Evolutionary conservation across 805 yeast species (phyloP).

Genomic region (Cyberlindnera amylophila): DNA sequence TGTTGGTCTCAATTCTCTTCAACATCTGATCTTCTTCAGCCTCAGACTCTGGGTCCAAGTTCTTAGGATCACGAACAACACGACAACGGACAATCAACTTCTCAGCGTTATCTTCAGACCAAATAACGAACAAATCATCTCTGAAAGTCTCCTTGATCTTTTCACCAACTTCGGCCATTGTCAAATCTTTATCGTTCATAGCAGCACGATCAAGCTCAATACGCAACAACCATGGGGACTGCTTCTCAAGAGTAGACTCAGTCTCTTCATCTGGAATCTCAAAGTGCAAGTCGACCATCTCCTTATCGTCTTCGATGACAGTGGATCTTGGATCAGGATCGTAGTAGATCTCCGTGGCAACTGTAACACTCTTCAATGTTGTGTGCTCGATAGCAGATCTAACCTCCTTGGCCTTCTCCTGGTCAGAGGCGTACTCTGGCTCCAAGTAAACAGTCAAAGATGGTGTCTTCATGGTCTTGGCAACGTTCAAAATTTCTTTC

Average conservation of each 20-base stretch:
- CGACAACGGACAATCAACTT: constrained; percentile 96
- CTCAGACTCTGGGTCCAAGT: constrained; percentile 88
- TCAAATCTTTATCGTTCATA: constrained; percentile 95
- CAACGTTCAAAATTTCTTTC: constrained; percentile 96
- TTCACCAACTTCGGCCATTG: constrained; percentile 98
- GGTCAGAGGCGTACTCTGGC: constrained; percentile 76
- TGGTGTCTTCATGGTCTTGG: constrained; percentile 99
- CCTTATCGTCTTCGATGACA: constrained; percentile 94
- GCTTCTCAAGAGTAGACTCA: constrained; percentile 88
- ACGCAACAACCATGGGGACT: constrained; percentile 97
- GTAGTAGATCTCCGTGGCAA: constrained; percentile 95
- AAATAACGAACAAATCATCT: constrained; percentile 92
- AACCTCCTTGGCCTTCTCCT: constrained; percentile 89
- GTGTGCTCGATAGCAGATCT: constrained; percentile 98
- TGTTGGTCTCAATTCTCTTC: constrained; percentile 91
- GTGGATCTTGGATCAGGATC: constrained; percentile 98
- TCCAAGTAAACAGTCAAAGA: constrained; percentile 91
- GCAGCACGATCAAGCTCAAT: constrained; percentile 96
- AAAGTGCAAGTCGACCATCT: constrained; percentile 94
- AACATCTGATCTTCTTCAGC: constrained; percentile 96
- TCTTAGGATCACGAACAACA: constrained; percentile 94
- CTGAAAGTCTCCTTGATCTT: constrained; percentile 90
- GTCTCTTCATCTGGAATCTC: constrained; percentile 98
- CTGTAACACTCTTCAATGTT: constrained; percentile 87
- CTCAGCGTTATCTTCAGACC: constrained; percentile 99